Percentiles rank a stretch among this genome's conserved stretches.
These are phyloP conservation scores for Leccinum fibrillosum DNA, from an alignment of 768 basidiomycete species.

Conservation along the genomic window DNA sequence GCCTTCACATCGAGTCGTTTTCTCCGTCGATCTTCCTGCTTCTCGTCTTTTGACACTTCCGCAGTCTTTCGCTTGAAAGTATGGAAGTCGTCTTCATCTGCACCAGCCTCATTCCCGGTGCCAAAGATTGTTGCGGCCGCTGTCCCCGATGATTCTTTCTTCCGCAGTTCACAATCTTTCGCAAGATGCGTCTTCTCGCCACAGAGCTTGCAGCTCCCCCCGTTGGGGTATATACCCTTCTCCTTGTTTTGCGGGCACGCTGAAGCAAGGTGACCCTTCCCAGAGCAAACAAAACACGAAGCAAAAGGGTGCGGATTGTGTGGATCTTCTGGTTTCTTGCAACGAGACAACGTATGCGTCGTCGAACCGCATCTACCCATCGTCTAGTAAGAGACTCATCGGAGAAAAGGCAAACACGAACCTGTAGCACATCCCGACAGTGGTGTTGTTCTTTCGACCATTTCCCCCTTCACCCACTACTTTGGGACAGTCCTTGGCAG, in stretches of 20 bases:
- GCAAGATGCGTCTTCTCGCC: constrained; percentile 83
- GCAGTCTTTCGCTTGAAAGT: constrained; percentile 60
- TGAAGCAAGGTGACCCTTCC: constrained; percentile 81
- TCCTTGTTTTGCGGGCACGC: constrained; percentile 76
- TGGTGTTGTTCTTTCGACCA: constrained; percentile 24
- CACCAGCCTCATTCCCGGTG: constrained; percentile 54
- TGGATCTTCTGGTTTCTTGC: constrained; percentile 62
- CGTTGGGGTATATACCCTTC: constrained; percentile 86
- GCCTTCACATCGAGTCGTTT: constrained; percentile 41
- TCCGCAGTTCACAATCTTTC: constrained; percentile 71
- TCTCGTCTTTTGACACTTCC: constrained; percentile 62
- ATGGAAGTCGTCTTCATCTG: constrained; percentile 97
- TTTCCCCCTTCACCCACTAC: constrained; percentile 23
- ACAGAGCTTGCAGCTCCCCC: constrained; percentile 88
- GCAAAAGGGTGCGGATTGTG: constrained; percentile 78
- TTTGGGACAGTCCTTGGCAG: constrained; percentile 77
- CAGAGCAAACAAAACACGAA: constrained; percentile 87
- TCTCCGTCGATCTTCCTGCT: constrained; percentile 41
- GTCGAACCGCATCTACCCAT: constrained; percentile 71
- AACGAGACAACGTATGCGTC: constrained; percentile 75
- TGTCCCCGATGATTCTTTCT: constrained; percentile 44
- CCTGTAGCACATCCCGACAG: constrained; percentile 72
- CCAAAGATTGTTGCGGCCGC: constrained; percentile 22
- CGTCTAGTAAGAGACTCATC: background rate
- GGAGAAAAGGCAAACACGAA: constrained; percentile 26